phyloP scores from a whole-genome alignment of 73 alveolate genomes.

The Halteria grandinella region DNA sequence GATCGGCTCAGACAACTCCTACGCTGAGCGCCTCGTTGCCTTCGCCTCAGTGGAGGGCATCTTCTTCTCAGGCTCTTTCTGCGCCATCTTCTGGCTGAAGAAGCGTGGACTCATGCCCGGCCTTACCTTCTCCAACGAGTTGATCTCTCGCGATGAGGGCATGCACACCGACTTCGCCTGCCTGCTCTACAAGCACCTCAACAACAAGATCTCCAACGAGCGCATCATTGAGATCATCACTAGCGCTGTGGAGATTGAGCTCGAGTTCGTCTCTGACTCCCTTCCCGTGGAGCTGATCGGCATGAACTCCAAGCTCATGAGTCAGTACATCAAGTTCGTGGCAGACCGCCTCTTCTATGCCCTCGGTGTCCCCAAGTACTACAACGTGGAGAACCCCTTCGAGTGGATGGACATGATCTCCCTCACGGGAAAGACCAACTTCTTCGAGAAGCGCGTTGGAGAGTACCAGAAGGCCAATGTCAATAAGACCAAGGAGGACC shows the following conservation, averaged over 20 bases:
- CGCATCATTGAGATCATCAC: slow-evolving; percentile 82
- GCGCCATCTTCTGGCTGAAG: slow-evolving; percentile 96
- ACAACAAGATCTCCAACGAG: slow-evolving; percentile 81
- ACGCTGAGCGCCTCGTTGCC: slow-evolving; percentile 95
- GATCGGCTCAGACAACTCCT: slow-evolving; percentile 76
- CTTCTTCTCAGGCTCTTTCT: slow-evolving; percentile 91
- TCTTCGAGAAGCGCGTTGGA: slow-evolving; percentile 91
- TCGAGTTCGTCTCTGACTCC: slow-evolving; percentile 87
- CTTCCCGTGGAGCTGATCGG: slow-evolving; percentile 88
- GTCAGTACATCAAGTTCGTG: slow-evolving; percentile 85
- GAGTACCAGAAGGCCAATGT: slow-evolving; percentile 87
- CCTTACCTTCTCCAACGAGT: slow-evolving; percentile 93
- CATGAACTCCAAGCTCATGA: slow-evolving; percentile 88
- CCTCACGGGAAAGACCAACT: slow-evolving; percentile 93
- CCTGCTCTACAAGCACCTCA: slow-evolving; percentile 84
- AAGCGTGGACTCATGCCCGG: slow-evolving; percentile 98
- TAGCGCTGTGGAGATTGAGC: slow-evolving; percentile 93
- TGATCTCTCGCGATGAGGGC: slow-evolving; percentile 94
- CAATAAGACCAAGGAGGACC: slow-evolving; percentile 63
- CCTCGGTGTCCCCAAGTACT: slow-evolving; percentile 84
- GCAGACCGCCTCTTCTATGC: slow-evolving; percentile 92
- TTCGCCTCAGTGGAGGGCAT: slow-evolving; percentile 97
- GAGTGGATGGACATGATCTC: slow-evolving; percentile 98
- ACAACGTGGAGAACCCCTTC: slow-evolving; percentile 86
- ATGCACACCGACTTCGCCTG: slow-evolving; percentile 98